Percentiles rank a stretch among this genome's conserved stretches.
Conservation (phyloP, 768 basidiomycete genomes). For the Leccinum uliginosum region DNA sequence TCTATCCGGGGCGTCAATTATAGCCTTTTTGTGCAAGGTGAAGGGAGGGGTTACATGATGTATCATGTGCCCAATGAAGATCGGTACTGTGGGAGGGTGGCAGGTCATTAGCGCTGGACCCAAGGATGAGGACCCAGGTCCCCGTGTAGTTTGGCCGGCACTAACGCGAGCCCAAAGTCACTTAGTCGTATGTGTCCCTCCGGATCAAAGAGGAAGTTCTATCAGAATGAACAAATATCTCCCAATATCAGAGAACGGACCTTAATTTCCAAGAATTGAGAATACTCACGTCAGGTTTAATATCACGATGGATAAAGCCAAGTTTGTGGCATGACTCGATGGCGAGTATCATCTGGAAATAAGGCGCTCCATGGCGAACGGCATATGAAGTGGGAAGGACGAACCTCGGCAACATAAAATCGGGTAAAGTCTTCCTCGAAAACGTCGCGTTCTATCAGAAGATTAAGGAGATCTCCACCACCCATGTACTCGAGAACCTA, state of each 20-base stretch:
- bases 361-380: conserved; percentile 24
- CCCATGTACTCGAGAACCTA: conserved; percentile 95
- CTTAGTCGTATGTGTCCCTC: conserved; percentile 92
- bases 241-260: conserved; percentile 23
- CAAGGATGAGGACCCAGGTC: conserved; percentile 16
- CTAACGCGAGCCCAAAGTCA: conserved; percentile 94
- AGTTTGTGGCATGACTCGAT: conserved; percentile 91
- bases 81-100: conserved; percentile 56
- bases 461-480: conserved; percentile 92
- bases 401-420: conserved; percentile 93
- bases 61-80: conserved; percentile 97
- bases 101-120: conserved; percentile 15
- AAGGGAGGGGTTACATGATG: conserved; percentile 56
- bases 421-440: conserved; percentile 89
- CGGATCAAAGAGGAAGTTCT: conserved; percentile 96
- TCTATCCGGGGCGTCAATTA: conserved; percentile 43
- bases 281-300: conserved; percentile 81
- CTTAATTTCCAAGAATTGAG: conserved; percentile 26
- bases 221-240: conserved; percentile 21
- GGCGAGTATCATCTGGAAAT: conserved; percentile 82
- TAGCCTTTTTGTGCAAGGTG: conserved; percentile 1
- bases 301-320: conserved; percentile 97
- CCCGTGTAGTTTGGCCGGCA: conserved; percentile 29
- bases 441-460: conserved; percentile 87
- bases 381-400: conserved; percentile 18